Evolutionary conservation across 1,284 basidiomycete species (phyloP).

Genomic region (Cryptococcus floricola): DNA sequence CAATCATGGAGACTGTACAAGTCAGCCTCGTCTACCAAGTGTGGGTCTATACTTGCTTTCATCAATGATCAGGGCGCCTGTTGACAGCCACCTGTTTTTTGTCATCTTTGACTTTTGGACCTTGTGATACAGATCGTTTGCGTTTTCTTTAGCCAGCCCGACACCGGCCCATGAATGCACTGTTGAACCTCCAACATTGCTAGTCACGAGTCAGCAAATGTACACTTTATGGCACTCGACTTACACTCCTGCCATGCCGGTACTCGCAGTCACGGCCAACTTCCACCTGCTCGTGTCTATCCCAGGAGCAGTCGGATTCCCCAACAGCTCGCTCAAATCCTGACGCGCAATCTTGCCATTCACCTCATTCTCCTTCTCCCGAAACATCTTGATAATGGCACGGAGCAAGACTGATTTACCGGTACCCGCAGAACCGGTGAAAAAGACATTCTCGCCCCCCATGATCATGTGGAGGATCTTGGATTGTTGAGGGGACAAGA

Average conservation of each 20-base stretch:
- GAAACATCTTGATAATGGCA: slow-evolving; percentile 67
- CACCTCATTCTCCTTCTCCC: slow-evolving; percentile 41
- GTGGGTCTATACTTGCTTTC: slow-evolving; percentile 55
- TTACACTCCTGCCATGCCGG: slow-evolving; percentile 50
- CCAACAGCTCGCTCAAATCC: not conserved
- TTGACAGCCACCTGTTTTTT: slow-evolving; percentile 54
- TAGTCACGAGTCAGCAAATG: slow-evolving; percentile 6
- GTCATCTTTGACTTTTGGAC: slow-evolving; percentile 49
- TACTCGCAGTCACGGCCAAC: slow-evolving; percentile 76
- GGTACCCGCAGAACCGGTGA: slow-evolving; percentile 96
- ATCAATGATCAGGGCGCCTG: slow-evolving; percentile 63
- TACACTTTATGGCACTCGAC: slow-evolving; percentile 1
- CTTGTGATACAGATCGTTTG: slow-evolving; percentile 47
- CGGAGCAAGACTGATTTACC: slow-evolving; percentile 86
- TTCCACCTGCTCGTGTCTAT: slow-evolving; percentile 10
- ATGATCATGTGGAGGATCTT: slow-evolving; percentile 69
- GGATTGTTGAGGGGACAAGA: slow-evolving; percentile 56
- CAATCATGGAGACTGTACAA: slow-evolving; percentile 57
- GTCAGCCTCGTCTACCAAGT: not conserved
- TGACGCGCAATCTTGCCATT: no score
- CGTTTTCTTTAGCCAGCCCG: slow-evolving; percentile 52
- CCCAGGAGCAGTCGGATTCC: no score
- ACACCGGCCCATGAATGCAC: slow-evolving; percentile 59
- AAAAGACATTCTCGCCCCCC: slow-evolving; percentile 71
- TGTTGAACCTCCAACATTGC: slow-evolving; percentile 62